These are phyloP conservation scores for Ganoderma sp. DNA, from an alignment of 1,284 basidiomycete species.

Conservation along the genomic window DNA sequence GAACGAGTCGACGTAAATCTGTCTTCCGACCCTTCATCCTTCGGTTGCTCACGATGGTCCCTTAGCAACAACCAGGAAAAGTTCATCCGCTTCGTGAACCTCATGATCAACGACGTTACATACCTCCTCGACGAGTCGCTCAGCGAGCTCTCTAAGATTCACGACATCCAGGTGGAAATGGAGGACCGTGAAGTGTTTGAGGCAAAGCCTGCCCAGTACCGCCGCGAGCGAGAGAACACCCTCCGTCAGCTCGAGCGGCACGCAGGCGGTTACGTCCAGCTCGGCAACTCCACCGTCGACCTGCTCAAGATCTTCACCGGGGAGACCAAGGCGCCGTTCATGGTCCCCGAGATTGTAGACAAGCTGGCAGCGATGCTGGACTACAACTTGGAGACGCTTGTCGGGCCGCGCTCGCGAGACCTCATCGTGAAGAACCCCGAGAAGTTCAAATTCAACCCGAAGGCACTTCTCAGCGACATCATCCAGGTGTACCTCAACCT, in stretches of 20 bases:
- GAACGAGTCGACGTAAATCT: conserved; percentile 73
- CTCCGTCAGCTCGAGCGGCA: conserved; percentile 82
- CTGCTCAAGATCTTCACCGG: conserved; percentile 92
- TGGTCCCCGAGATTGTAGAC: conserved; percentile 96
- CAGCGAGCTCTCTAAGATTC: conserved; percentile 87
- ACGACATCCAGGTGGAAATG: conserved; percentile 87
- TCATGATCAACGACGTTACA: conserved; percentile 99
- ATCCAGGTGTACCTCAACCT: conserved; percentile 93
- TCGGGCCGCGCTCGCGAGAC: conserved; percentile 85
- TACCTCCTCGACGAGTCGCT: conserved; percentile 98
- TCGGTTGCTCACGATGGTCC: neutral
- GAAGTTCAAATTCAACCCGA: conserved; percentile 91
- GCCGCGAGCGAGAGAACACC: conserved; percentile 84
- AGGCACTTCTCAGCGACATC: conserved; percentile 83
- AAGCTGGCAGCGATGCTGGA: conserved; percentile 96
- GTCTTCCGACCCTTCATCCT: neutral
- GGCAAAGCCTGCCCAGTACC: conserved; percentile 69
- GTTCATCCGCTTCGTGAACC: conserved; percentile 95
- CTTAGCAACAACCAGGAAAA: conserved; percentile 79
- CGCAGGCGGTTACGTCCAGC: conserved; percentile 85
- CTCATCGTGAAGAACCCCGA: conserved; percentile 88
- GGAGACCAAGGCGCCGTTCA: conserved; percentile 91
- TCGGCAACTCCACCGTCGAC: conserved; percentile 88
- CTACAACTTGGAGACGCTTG: conserved; percentile 91
- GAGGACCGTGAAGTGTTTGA: conserved; percentile 75